These are phyloP conservation scores for Aspergillus sp. DNA, from an alignment of 2,329 filamentous ascomycete species.

Conservation along the genomic window DNA sequence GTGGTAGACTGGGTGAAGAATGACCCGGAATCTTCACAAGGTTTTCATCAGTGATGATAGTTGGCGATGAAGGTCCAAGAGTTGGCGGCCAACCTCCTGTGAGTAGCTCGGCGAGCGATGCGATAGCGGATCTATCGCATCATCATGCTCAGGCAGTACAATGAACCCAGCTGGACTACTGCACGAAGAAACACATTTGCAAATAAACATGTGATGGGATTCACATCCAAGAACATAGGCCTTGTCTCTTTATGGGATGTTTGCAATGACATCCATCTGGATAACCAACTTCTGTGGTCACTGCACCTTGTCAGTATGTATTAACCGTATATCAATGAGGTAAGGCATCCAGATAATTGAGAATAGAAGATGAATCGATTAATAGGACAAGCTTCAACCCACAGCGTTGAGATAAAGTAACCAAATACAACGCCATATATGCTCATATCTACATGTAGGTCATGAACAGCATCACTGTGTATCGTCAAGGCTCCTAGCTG, in stretches of 20 bases:
- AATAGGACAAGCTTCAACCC: constrained; percentile 15
- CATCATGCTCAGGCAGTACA: not conserved
- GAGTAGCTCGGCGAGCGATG: too few relatives aligned
- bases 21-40: too few relatives aligned
- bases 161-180: not conserved
- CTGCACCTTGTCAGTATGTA: not conserved
- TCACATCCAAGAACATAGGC: not conserved
- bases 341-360: too few relatives aligned
- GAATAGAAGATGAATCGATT: not conserved
- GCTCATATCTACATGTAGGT: constrained; percentile 41
- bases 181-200: not conserved
- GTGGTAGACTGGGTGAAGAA: too few relatives aligned
- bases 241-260: not conserved
- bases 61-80: not conserved
- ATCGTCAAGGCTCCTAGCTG: constrained; percentile 27
- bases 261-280: not conserved
- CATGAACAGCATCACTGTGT: constrained; percentile 32
- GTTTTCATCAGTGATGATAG: not conserved
- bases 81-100: not conserved
- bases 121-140: not conserved
- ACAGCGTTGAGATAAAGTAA: constrained; percentile 18
- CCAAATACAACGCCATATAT: constrained; percentile 35
- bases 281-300: not conserved
- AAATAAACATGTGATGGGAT: not conserved
- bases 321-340: not conserved